Percentiles rank a stretch among this genome's conserved stretches.
Conservation (phyloP, 225 moss, liverwort and hornwort genomes). For the Pseudisothecium myosuroides region DNA sequence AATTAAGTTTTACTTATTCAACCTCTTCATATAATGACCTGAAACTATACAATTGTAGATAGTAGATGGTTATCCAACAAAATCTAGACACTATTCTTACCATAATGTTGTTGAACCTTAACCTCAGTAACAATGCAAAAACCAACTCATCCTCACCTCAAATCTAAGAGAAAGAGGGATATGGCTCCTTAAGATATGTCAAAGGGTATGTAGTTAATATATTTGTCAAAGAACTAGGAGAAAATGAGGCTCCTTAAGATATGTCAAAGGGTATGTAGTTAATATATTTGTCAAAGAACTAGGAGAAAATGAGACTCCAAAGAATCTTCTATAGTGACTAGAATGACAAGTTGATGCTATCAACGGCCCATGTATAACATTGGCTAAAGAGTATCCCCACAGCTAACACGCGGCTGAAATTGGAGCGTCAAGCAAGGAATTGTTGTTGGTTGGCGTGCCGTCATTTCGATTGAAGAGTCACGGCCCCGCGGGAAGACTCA, state of each 20-base stretch:
- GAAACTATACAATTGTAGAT: not conserved
- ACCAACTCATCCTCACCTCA: fast-evolving
- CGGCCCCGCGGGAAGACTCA: no score
- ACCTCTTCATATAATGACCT: no score
- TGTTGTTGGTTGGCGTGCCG: no score
- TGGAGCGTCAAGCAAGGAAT: no score
- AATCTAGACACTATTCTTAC: not conserved
- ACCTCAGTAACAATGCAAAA: not conserved
- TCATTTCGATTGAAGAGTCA: no score
- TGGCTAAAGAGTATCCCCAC: no score
- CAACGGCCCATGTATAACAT: not conserved
- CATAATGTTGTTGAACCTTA: not conserved
- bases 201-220: not conserved
- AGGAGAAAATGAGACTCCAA: not conserved
- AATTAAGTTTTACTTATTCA: no score
- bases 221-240: not conserved
- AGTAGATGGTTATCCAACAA: not conserved
- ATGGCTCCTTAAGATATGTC: not conserved
- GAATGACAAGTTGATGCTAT: no score
- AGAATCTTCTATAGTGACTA: not conserved
- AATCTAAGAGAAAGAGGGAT: not conserved
- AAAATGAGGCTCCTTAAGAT: not conserved
- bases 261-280: not conserved
- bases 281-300: not conserved
- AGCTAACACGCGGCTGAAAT: no score